Conservation (phyloP, 1,284 basidiomycete genomes). For the Cryptococcus sp. region DNA sequence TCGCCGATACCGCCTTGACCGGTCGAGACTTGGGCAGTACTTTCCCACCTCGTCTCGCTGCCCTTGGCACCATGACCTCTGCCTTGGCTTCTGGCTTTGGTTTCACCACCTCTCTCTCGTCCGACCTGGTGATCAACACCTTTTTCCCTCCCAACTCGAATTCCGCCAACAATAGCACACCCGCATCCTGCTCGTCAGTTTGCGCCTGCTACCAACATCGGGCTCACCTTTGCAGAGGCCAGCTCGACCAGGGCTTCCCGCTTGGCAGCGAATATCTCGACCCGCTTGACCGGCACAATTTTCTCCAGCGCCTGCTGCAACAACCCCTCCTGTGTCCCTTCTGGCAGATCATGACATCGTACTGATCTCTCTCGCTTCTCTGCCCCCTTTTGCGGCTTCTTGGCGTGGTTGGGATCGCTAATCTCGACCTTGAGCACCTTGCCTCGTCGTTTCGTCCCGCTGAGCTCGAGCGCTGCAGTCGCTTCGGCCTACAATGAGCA, state of each 20-base stretch:
- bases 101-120: too few relatives aligned
- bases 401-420: conserved; percentile 34
- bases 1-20: too few relatives aligned
- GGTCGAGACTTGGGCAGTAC: too few relatives aligned
- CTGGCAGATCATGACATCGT: conserved; percentile 66
- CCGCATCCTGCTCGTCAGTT: not conserved
- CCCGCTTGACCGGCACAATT: conserved; percentile 61
- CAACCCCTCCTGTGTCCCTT: conserved; percentile 71
- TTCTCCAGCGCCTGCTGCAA: conserved; percentile 83
- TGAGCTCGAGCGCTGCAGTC: conserved; percentile 63
- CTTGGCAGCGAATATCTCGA: conserved; percentile 65
- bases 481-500: conserved; percentile 58
- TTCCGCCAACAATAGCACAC: not conserved
- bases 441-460: conserved; percentile 65
- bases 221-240: conserved; percentile 55
- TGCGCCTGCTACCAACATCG: too few relatives aligned
- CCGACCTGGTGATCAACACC: too few relatives aligned
- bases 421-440: conserved; percentile 32
- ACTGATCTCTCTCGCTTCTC: conserved; percentile 59
- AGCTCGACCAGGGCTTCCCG: conserved; percentile 73
- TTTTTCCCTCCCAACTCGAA: too few relatives aligned
- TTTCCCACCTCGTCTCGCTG: too few relatives aligned
- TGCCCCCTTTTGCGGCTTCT: conserved; percentile 40
- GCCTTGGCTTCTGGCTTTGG: too few relatives aligned
- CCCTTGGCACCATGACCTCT: too few relatives aligned